Percentiles rank a stretch among this genome's conserved stretches.
phyloP scores from a whole-genome alignment of 805 yeast species.

The Teunomyces barrocoloradensis region DNA sequence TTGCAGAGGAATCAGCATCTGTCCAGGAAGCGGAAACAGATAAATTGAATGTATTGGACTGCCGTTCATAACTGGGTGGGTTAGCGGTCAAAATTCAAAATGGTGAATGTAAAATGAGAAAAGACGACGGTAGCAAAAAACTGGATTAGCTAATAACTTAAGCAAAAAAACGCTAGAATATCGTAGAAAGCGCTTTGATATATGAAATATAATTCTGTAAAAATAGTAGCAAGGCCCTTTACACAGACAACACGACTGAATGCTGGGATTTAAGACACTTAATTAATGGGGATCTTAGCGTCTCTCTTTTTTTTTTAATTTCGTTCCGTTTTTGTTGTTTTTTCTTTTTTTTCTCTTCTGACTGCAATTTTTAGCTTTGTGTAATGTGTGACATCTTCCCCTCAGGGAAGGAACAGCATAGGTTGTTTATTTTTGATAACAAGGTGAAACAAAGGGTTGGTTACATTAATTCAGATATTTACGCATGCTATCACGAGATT shows the following conservation, averaged over 20 bases:
- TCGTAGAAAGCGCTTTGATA: background rate
- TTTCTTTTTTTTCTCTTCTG: constrained; percentile 3
- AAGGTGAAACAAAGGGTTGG: background rate
- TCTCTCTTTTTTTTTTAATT: constrained; percentile 3
- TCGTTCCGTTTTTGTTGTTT: constrained; percentile 5
- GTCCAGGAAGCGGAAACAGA: constrained; percentile 3
- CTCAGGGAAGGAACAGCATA: background rate
- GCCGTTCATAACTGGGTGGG: constrained; percentile 5
- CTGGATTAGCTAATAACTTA: background rate
- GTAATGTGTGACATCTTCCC: background rate
- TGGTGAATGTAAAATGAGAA: constrained; percentile 2
- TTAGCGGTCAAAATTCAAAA: constrained; percentile 6
- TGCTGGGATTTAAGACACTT: background rate
- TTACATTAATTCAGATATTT: too few species aligned
- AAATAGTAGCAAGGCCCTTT: background rate
- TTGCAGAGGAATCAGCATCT: constrained; percentile 3
- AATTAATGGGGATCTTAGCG: constrained; percentile 1
- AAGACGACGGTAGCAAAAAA: constrained; percentile 4
- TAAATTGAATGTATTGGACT: constrained; percentile 8
- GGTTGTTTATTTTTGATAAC: background rate
- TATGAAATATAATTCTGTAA: background rate
- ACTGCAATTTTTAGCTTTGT: constrained; percentile 4
- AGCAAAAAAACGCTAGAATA: background rate
- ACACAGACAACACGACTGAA: background rate
- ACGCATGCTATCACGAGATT: too few species aligned